A percentile compares a stretch with the other conserved stretches of the same genome.
Evolutionary conservation across 305 asterid genomes (phyloP).

Genomic region (Caryopteris hybrid): DNA sequence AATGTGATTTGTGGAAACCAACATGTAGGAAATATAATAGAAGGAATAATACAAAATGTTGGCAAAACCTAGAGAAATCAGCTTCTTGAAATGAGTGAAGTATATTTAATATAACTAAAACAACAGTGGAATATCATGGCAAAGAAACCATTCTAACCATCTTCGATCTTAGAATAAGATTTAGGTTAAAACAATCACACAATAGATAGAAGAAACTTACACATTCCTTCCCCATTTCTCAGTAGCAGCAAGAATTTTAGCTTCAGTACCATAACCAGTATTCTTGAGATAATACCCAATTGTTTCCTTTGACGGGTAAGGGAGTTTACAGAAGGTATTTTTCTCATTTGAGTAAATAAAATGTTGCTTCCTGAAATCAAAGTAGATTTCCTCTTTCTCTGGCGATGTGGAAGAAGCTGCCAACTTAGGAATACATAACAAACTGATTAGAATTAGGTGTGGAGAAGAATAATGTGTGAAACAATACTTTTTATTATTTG

Average conservation of each 20-base stretch:
- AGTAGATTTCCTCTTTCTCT: slow-evolving; percentile 74
- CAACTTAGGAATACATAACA: slow-evolving; percentile 43
- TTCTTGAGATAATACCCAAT: slow-evolving; percentile 81
- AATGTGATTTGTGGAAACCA: too few relatives aligned
- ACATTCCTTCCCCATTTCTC: slow-evolving; percentile 98
- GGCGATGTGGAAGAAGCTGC: slow-evolving; percentile 56
- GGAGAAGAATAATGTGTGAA: not conserved
- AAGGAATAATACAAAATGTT: not conserved
- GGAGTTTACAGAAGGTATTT: slow-evolving; percentile 71
- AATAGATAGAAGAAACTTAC: slow-evolving; percentile 46
- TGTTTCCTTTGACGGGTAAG: slow-evolving; percentile 89
- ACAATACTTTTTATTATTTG: not conserved
- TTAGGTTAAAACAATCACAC: slow-evolving; percentile 6
- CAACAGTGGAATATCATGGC: slow-evolving; percentile 3
- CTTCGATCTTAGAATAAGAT: slow-evolving; percentile 12
- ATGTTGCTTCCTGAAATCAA: slow-evolving; percentile 94
- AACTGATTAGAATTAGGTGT: slow-evolving; percentile 15
- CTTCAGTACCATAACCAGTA: slow-evolving; percentile 91
- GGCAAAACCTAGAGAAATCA: slow-evolving; percentile 1
- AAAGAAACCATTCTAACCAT: slow-evolving; percentile 9
- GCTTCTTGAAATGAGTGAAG: not conserved
- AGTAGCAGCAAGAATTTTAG: slow-evolving; percentile 69
- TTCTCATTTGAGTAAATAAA: slow-evolving; percentile 75
- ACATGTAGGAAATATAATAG: not conserved
- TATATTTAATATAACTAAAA: not conserved